These are phyloP conservation scores for Sporisorium graminicola DNA, from an alignment of 1,284 basidiomycete species.

Conservation along the genomic window DNA sequence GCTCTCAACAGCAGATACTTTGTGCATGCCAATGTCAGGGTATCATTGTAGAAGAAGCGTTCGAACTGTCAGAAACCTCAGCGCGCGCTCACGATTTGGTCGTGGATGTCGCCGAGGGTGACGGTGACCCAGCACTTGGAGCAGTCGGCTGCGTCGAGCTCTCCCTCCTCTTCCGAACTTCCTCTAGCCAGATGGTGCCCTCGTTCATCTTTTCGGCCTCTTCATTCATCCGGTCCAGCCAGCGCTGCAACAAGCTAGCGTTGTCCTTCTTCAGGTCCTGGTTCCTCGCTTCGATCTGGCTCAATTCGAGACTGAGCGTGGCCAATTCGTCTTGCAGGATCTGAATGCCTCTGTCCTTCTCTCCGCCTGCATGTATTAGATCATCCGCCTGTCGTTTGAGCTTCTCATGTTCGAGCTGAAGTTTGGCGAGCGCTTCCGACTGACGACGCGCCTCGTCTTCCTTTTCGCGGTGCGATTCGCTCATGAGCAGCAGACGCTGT, in stretches of 20 bases:
- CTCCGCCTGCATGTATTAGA: slow-evolving; percentile 83
- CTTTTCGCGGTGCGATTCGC: slow-evolving; percentile 90
- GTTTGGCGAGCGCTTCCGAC: slow-evolving; percentile 80
- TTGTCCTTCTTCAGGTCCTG: slow-evolving; percentile 88
- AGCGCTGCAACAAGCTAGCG: slow-evolving; percentile 85
- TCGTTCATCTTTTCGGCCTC: slow-evolving; percentile 97
- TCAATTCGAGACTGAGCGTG: slow-evolving; percentile 76
- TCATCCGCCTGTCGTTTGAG: slow-evolving; percentile 71
- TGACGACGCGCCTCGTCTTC: slow-evolving; percentile 84
- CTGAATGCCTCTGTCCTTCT: slow-evolving; percentile 84
- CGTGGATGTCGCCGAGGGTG: background rate
- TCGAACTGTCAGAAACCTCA: background rate
- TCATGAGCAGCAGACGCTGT: slow-evolving; percentile 89
- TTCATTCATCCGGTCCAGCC: slow-evolving; percentile 77
- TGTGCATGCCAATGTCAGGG: background rate
- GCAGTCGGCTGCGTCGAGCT: slow-evolving; percentile 11
- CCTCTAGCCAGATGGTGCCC: slow-evolving; percentile 56
- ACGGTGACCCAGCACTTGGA: background rate
- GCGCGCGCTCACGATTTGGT: background rate
- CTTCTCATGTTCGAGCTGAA: slow-evolving; percentile 79
- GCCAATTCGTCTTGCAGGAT: slow-evolving; percentile 83
- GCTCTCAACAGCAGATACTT: background rate
- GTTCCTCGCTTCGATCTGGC: slow-evolving; percentile 88
- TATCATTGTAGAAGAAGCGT: slow-evolving; percentile 13
- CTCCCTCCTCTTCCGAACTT: slow-evolving; percentile 42